Conservation (phyloP, 192 early-diverging fungal species). For the Backusella circina region DNA sequence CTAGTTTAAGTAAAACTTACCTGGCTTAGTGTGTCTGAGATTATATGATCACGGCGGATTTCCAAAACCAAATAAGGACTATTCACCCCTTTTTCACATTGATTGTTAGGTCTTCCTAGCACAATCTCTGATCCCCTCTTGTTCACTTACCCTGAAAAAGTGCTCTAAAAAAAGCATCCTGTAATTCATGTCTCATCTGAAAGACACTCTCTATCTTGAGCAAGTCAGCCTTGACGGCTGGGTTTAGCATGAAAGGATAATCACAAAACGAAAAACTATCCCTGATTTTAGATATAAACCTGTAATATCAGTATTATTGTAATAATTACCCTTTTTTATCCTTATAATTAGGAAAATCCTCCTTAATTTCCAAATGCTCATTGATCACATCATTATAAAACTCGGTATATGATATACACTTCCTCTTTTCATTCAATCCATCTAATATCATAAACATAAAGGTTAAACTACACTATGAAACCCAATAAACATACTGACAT, state of each 20-base stretch:
- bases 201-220: conserved; percentile 70
- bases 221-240: conserved; percentile 70
- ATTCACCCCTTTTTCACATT: conserved; percentile 50
- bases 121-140: too few species aligned
- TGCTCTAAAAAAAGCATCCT: conserved; percentile 77
- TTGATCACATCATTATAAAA: conserved; percentile 74
- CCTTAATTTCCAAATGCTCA: conserved; percentile 69
- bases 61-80: conserved; percentile 72
- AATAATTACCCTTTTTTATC: conserved; percentile 47
- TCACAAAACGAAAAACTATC: conserved; percentile 67
- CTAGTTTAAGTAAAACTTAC: conserved; percentile 12
- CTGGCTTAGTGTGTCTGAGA: conserved; percentile 62
- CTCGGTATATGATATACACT: conserved; percentile 53
- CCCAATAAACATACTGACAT: conserved; percentile 11
- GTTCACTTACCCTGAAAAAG: conserved; percentile 49
- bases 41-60: conserved; percentile 66
- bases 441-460: conserved; percentile 33
- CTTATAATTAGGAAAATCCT: conserved; percentile 71
- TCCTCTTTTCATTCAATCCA: conserved; percentile 54
- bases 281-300: not conserved
- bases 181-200: conserved; percentile 63
- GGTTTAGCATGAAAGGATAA: conserved; percentile 70
- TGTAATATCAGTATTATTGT: not conserved
- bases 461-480: not conserved
- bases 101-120: not conserved